These are phyloP conservation scores for Ustilago lituana DNA, from an alignment of 1,284 basidiomycete genomes.

Conservation along the genomic window DNA sequence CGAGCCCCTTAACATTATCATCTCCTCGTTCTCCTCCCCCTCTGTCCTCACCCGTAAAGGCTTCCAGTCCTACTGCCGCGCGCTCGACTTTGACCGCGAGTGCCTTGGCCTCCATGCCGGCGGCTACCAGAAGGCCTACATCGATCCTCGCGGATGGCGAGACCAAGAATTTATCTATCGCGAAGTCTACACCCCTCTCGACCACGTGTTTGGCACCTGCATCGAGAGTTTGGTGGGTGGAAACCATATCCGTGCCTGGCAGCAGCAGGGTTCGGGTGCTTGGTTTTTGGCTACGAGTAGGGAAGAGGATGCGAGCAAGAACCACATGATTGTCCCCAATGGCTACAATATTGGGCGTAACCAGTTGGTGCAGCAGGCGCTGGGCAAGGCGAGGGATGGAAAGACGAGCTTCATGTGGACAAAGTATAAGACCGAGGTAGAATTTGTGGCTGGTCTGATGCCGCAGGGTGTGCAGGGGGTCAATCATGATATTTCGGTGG, in stretches of 20 bases:
- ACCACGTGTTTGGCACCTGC: constrained; percentile 54
- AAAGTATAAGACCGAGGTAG: constrained; percentile 71
- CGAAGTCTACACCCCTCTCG: constrained; percentile 50
- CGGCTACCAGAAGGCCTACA: constrained; percentile 42
- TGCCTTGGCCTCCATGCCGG: constrained; percentile 63
- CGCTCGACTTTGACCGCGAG: constrained; percentile 62
- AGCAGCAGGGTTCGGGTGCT: constrained; percentile 72
- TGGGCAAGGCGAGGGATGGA: constrained; percentile 32
- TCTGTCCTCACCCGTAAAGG: constrained; percentile 55
- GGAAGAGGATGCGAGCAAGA: constrained; percentile 43
- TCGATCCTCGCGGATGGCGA: constrained; percentile 45
- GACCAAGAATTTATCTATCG: constrained; percentile 57
- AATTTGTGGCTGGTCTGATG: constrained; percentile 72
- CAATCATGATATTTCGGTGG: constrained; percentile 69
- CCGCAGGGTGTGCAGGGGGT: constrained; percentile 71
- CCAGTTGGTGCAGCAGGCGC: constrained; percentile 71
- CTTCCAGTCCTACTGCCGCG: constrained; percentile 54
- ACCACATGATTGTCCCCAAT: constrained; percentile 53
- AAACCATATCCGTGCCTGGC: constrained; percentile 79
- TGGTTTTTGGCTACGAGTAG: constrained; percentile 78
- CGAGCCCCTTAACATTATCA: constrained; percentile 64
- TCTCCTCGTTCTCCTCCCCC: constrained; percentile 52
- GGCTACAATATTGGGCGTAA: constrained; percentile 72
- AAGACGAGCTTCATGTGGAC: constrained; percentile 50
- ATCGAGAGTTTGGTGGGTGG: constrained; percentile 85